These are phyloP conservation scores for Filobasidium floriforme DNA, from an alignment of 768 basidiomycete genomes.

Conservation along the genomic window DNA sequence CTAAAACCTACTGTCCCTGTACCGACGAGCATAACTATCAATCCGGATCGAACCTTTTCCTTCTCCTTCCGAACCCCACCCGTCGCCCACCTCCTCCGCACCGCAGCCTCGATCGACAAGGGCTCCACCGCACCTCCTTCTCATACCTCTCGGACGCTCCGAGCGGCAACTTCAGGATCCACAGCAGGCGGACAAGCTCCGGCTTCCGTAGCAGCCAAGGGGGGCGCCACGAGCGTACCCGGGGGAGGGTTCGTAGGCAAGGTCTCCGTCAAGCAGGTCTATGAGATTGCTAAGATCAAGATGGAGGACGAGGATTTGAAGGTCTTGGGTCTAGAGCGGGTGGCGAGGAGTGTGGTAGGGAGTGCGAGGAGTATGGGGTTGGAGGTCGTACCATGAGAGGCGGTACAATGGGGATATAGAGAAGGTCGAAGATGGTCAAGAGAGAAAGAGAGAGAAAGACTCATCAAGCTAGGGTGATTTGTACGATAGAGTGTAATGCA, in stretches of 20 bases:
- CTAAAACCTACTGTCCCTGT: slow-evolving; percentile 74
- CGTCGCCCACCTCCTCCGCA: slow-evolving; percentile 80
- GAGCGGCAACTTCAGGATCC: slow-evolving; percentile 6
- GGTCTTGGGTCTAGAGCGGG: slow-evolving; percentile 75
- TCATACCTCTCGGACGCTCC: slow-evolving; percentile 56
- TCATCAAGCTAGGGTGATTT: too few species aligned
- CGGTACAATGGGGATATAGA: neutral
- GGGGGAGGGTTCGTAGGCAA: slow-evolving; percentile 52
- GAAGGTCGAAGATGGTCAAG: neutral
- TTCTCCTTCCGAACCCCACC: slow-evolving; percentile 82
- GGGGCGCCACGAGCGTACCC: slow-evolving; percentile 12
- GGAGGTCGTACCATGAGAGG: slow-evolving; percentile 66
- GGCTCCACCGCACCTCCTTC: slow-evolving; percentile 66
- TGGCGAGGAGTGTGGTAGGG: slow-evolving; percentile 80
- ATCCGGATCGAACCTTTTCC: slow-evolving; percentile 89
- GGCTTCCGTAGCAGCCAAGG: slow-evolving; percentile 9
- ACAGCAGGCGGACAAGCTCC: slow-evolving; percentile 7
- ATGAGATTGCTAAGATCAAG: slow-evolving; percentile 98
- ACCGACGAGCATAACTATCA: slow-evolving; percentile 86
- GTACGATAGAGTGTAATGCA: too few species aligned
- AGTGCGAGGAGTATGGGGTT: slow-evolving; percentile 83
- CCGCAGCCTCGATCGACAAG: slow-evolving; percentile 80
- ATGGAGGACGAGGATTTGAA: slow-evolving; percentile 78
- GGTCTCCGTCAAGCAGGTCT: slow-evolving; percentile 90
- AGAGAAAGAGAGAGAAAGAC: too few species aligned